These are phyloP conservation scores for Cercospora sojina DNA, from an alignment of 2,329 filamentous ascomycete genomes.

Conservation along the genomic window DNA sequence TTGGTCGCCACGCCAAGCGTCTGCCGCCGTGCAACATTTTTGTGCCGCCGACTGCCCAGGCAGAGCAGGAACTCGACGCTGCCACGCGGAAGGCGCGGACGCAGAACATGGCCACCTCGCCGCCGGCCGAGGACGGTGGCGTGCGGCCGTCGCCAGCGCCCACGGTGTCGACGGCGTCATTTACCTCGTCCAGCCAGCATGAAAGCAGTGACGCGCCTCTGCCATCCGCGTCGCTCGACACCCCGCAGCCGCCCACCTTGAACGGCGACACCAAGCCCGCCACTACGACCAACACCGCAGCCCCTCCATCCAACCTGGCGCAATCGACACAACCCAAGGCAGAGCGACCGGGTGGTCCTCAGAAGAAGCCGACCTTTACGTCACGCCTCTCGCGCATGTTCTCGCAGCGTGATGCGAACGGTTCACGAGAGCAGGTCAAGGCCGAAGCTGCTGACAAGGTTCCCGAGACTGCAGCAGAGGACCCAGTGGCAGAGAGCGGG, in stretches of 20 bases:
- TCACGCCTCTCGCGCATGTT: slow-evolving; percentile 46
- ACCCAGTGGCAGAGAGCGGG: slow-evolving; percentile 22
- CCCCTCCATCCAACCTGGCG: slow-evolving; percentile 1
- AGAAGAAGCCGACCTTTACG: slow-evolving; percentile 43
- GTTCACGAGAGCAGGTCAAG: slow-evolving; percentile 24
- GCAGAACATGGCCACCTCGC: slow-evolving; percentile 22
- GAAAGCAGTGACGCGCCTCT: slow-evolving; percentile 19
- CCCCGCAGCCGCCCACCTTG: slow-evolving; percentile 15
- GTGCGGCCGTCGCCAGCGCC: slow-evolving; percentile 39
- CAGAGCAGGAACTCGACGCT: neutral
- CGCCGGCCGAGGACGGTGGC: slow-evolving; percentile 12
- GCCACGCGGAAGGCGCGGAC: neutral
- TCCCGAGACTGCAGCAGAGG: slow-evolving; percentile 29
- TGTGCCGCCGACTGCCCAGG: neutral
- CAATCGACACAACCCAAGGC: slow-evolving; percentile 7
- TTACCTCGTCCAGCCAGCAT: slow-evolving; percentile 37
- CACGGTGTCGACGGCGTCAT: slow-evolving; percentile 42
- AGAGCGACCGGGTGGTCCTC: slow-evolving; percentile 29
- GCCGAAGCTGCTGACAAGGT: slow-evolving; percentile 3
- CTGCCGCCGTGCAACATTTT: slow-evolving; percentile 2
- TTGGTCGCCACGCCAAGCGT: neutral
- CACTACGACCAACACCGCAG: neutral
- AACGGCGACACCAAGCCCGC: slow-evolving; percentile 26
- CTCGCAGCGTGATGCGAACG: slow-evolving; percentile 38
- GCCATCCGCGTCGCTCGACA: slow-evolving; percentile 10